These are phyloP conservation scores for Echinosophora koreensis DNA, from an alignment of 306 rosid species.

Conservation along the genomic window DNA sequence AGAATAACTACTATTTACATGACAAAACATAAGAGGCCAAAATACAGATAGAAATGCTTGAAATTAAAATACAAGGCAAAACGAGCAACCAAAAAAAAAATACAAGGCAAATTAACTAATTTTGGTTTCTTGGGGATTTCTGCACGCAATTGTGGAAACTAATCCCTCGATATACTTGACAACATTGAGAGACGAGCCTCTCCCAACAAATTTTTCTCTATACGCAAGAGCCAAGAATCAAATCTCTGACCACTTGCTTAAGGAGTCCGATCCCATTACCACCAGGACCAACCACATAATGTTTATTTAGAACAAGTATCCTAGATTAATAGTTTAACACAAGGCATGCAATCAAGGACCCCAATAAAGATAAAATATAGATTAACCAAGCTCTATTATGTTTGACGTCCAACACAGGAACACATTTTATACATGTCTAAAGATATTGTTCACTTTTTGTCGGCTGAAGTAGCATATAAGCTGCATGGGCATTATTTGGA, in stretches of 20 bases:
- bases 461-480: conserved; percentile 1
- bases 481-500: background rate
- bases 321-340: conserved; percentile 14
- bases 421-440: background rate
- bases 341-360: conserved; percentile 18
- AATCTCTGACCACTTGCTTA: no score
- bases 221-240: no score
- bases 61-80: conserved; percentile 5
- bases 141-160: no score
- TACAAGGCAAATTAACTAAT: conserved; percentile 6
- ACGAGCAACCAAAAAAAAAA: no score
- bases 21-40: no score
- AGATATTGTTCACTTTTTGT: background rate
- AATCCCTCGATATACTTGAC: no score
- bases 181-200: no score
- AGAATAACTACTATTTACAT: no score
- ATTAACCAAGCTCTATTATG: conserved; percentile 10
- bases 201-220: no score
- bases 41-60: background rate
- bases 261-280: no score
- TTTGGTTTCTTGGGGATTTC: background rate
- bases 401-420: background rate
- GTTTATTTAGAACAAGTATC: conserved; percentile 7
- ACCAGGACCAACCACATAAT: no score
- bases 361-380: background rate